Evolutionary conservation across 768 basidiomycete species (phyloP).

Genomic region (Leccinum variicolor): DNA sequence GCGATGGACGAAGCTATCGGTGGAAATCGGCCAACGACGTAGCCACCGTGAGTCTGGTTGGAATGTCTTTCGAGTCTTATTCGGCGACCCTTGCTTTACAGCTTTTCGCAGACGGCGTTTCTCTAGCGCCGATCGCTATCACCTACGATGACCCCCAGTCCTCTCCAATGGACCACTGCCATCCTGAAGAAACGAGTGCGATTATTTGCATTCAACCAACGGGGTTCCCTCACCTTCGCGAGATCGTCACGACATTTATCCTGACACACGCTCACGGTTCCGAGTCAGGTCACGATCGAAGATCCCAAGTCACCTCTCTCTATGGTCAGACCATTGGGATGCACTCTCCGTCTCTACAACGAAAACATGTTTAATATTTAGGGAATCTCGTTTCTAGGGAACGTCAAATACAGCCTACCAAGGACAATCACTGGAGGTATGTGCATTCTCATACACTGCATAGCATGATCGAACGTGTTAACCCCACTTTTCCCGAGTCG

Average conservation of each 20-base stretch:
- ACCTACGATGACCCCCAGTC: neutral
- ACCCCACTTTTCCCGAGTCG: neutral
- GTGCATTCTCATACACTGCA: neutral
- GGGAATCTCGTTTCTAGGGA: neutral
- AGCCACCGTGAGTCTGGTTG: neutral
- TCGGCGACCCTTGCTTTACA: neutral
- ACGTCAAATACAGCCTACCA: neutral
- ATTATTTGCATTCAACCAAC: conserved; percentile 12
- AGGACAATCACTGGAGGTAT: conserved; percentile 1
- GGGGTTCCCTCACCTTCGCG: conserved; percentile 18
- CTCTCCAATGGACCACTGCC: neutral
- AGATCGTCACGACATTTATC: conserved; percentile 16
- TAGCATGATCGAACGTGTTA: neutral
- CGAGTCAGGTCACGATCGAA: neutral
- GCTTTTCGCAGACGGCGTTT: conserved; percentile 1
- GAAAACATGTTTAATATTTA: neutral
- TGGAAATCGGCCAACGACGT: conserved; percentile 2
- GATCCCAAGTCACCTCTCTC: neutral
- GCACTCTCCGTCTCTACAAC: neutral
- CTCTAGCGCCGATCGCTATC: conserved; percentile 9
- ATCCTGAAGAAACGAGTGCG: neutral
- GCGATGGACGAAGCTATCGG: conserved; percentile 9
- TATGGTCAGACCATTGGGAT: neutral
- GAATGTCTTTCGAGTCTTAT: neutral
- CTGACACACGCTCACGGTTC: neutral